Base-by-base conservation (phyloP, 2,329 filamentous ascomycete species). In the Claviceps paspali region DNA sequence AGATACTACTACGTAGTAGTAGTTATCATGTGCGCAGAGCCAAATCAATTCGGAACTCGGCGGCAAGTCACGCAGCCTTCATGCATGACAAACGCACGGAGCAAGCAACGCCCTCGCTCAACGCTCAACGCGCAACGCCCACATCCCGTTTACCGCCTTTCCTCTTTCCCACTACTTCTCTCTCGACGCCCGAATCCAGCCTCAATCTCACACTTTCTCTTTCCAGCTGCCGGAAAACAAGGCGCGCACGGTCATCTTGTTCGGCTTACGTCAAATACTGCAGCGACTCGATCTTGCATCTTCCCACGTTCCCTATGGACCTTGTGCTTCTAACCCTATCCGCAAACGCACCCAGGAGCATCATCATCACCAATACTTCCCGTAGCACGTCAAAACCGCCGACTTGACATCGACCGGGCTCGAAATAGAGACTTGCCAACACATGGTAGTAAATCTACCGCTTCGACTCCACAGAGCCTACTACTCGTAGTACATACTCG, bases 291-390 rank as follows among this genome's bases (percentile, higher is more conserved):
- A 15, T 19, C 12, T 31, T 14, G 19, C 29, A 17, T 27, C 11
- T 19, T 28, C 12, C n/a, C 23, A 15, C n/a, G 5, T 23, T 29
- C 38, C 35, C 19, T 21, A 40, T 40, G 38, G 38, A 37, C 29
- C 34, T 36, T 34, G 26, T 29, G 33, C 38, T 28, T 29, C 11
- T 23, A 18, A 26, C 10, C 14, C 10, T 37, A 8, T n/a, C 30
- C 23, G 29, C 23, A 33, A 29, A 24, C 15, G 21, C 30, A 33
- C 14, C 29, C 9, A 40, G 26, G 9, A 26, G 6, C 24, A n/a
- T 6, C 15, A 22, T 14, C 26, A 33, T 27, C n/a, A 19, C 29
- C n/a, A n/a, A n/a, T n/a, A n/a, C n/a, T n/a, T 18, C 29, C 6
- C 34, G 26, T 12, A 36, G 7, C 30, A 24, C 26, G n/a, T 21